phyloP scores from a whole-genome alignment of 1,284 basidiomycete species.

The Ganoderma resinaceum region DNA sequence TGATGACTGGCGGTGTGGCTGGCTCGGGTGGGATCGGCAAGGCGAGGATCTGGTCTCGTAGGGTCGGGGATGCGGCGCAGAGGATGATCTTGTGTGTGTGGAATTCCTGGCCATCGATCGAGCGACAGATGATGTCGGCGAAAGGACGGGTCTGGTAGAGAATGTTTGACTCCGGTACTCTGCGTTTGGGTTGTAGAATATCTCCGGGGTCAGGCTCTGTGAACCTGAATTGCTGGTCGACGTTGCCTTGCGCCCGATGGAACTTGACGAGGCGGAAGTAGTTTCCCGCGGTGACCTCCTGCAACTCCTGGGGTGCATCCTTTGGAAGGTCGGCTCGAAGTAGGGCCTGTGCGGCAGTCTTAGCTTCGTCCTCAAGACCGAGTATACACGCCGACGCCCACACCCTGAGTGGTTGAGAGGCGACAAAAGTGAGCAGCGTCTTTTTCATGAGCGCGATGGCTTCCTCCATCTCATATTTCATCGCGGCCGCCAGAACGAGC shows the following conservation, averaged over 20 bases:
- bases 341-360: conserved; percentile 8
- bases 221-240: conserved; percentile 15
- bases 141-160: conserved; percentile 12
- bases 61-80: conserved; percentile 11
- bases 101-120: conserved; percentile 8
- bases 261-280: conserved; percentile 27
- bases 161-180: neutral
- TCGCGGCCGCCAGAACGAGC: conserved; percentile 25
- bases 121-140: conserved; percentile 20
- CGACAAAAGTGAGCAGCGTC: conserved; percentile 11
- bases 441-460: conserved; percentile 16
- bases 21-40: neutral
- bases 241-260: conserved; percentile 15
- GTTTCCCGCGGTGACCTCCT: conserved; percentile 21
- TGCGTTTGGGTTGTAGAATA: neutral
- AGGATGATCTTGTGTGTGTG: conserved; percentile 19
- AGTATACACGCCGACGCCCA: conserved; percentile 18
- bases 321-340: conserved; percentile 4
- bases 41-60: conserved; percentile 7
- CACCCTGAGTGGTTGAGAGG: conserved; percentile 7
- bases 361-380: conserved; percentile 8
- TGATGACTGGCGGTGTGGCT: neutral
- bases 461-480: conserved; percentile 34
- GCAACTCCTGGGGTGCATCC: conserved; percentile 15
- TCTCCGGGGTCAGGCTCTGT: conserved; percentile 11